Percentiles rank a stretch among this genome's conserved stretches.
These are phyloP conservation scores for Exophiala mesophila DNA, from an alignment of 2,329 filamentous ascomycete genomes.

Conservation along the genomic window DNA sequence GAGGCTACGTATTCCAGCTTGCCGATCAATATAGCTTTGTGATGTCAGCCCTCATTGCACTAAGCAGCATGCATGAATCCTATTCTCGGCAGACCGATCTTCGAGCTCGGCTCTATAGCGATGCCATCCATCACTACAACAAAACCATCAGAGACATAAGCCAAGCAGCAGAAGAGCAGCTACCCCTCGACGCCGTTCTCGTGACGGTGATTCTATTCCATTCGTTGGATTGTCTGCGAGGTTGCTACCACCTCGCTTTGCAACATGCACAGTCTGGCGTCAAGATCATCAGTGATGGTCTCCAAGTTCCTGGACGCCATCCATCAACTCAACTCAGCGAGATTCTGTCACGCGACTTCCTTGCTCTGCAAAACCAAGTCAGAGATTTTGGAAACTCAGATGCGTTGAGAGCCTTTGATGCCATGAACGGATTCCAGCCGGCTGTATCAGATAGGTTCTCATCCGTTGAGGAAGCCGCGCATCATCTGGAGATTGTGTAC, in stretches of 20 bases:
- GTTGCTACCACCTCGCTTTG: not conserved
- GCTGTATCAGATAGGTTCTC: not conserved
- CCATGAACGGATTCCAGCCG: not conserved
- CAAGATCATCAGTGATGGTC: not conserved
- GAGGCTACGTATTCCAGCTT: not conserved
- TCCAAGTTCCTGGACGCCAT: not conserved
- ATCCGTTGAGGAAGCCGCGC: not conserved
- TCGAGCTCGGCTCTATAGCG: not conserved
- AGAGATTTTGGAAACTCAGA: constrained; percentile 1
- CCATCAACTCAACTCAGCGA: constrained; percentile 35
- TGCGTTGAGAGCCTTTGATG: not conserved
- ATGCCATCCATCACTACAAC: not conserved
- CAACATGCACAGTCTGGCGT: not conserved
- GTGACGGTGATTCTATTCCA: not conserved
- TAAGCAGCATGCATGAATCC: not conserved
- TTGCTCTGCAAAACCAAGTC: constrained; percentile 28
- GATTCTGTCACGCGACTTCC: constrained; percentile 31
- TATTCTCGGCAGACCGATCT: not conserved
- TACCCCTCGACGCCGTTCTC: not conserved
- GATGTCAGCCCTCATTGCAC: not conserved
- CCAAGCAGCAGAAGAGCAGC: not conserved
- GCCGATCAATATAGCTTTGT: not conserved
- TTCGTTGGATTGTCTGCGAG: not conserved
- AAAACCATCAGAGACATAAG: not conserved
- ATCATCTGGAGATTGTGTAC: constrained; percentile 3